Conservation (phyloP, 179 eudicot species). For the Spergularia azorica region DNA sequence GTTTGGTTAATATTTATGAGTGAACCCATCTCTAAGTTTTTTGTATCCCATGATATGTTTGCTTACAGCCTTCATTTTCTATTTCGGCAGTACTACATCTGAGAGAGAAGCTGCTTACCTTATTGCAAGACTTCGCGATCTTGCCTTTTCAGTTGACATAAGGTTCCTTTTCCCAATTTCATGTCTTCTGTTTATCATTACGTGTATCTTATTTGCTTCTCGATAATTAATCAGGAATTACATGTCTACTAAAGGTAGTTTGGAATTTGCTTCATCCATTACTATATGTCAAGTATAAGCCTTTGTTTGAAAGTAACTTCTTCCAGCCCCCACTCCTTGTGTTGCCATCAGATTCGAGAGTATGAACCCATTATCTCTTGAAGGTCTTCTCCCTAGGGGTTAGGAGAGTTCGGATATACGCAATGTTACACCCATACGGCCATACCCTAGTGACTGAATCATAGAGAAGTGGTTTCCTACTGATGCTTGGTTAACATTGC, state of each 20-base stretch:
- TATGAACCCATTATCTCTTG: not conserved
- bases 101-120: constrained; percentile 85
- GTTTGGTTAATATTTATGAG: not conserved
- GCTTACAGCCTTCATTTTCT: constrained; percentile 16
- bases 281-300: not conserved
- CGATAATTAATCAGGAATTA: not conserved
- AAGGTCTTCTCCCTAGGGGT: not conserved
- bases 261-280: not conserved
- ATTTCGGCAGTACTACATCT: constrained; percentile 59
- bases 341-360: not conserved
- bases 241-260: not conserved
- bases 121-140: constrained; percentile 86
- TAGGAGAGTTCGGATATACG: not conserved
- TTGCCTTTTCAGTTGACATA: constrained; percentile 94
- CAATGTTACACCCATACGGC: not conserved
- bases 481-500: not conserved
- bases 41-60: constrained; percentile 5
- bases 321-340: not conserved
- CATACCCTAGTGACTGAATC: not conserved
- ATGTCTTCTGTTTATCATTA: not conserved
- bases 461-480: not conserved
- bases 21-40: no score
- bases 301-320: not conserved
- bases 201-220: not conserved
- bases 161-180: constrained; percentile 41